Evolutionary conservation across 352 stramenopile species (phyloP), one percentile per base, ranked within the genome.

Genomic region (Phytophthora melonis): DNA sequence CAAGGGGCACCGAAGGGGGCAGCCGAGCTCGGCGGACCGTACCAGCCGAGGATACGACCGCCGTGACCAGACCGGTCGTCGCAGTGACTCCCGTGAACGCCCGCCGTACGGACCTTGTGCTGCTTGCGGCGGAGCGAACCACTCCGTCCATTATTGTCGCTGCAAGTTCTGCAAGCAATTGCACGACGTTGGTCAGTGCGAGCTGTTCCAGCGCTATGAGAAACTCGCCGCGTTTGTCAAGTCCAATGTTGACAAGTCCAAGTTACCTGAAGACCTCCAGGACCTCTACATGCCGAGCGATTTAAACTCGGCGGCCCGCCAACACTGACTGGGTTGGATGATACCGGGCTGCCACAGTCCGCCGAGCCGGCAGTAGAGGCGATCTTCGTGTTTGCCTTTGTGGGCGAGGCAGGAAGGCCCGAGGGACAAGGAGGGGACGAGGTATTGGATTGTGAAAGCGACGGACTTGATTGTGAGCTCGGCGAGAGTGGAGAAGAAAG

Each of bases 291-390:
- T 0, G 25, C 58, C 58, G 43, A 58, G 43, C 21, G 58, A 66
- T 66, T 66, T 66, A 66, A 66, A 57, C 45, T 58, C 58, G 32
- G 60, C 23, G 34, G 60, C 60, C 49, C 60, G 49, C 49, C 49
- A 66, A 66, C 49, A 41, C n/a, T 59, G 32, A 59, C 60, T 59
- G 60, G 49, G 49, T 59, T 66, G 49, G 60, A 54, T 3, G 19
- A 25, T 16, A 52, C 21, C 59, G 59, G 59, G 59, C 47, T 58
- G 30, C 47, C 59, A 57, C 45, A 66, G 59, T 66, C 47, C 50
- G 45, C 45, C 34, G 45, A 66, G 18, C 59, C 16, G 16, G 58
- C 41, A 55, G 41, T 64, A 18, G 43, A 64, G 21, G 41, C 39
- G 25, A 64, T 47, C 23, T 47, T 43, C 23, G 27, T 32, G 27